phyloP scores from a whole-genome alignment of 73 alveolate genomes.

The Symbiodinium pilosum region DNA sequence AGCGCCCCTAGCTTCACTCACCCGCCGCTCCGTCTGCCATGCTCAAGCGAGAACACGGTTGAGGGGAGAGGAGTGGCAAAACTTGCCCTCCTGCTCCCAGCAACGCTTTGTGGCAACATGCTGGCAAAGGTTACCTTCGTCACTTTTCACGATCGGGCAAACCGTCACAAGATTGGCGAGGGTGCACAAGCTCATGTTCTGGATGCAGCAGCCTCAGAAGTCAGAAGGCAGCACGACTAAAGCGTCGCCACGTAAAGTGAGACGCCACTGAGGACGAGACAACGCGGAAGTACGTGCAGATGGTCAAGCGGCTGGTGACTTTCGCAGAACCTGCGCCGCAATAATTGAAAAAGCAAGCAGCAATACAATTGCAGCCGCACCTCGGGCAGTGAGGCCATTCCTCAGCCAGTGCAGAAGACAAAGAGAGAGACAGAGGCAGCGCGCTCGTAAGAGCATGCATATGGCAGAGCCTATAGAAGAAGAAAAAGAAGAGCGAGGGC shows the following conservation, averaged over 20 bases:
- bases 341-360: not conserved
- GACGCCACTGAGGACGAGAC: constrained; percentile 78
- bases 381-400: too few relatives aligned
- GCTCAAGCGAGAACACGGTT: not conserved
- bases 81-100: too few relatives aligned
- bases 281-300: constrained; percentile 84
- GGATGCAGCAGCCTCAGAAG: constrained; percentile 5
- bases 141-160: constrained; percentile 82
- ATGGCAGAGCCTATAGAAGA: too few relatives aligned
- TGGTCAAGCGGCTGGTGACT: constrained; percentile 91
- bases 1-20: not conserved
- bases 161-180: constrained; percentile 87
- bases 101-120: not conserved
- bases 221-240: not conserved
- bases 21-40: too few relatives aligned
- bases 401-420: too few relatives aligned
- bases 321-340: constrained; percentile 31
- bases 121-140: constrained; percentile 51
- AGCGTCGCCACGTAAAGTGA: not conserved
- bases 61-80: not conserved
- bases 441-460: too few relatives aligned
- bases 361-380: too few relatives aligned
- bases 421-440: too few relatives aligned
- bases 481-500: too few relatives aligned
- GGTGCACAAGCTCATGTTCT: constrained; percentile 90